Base-by-base conservation (phyloP, 1,284 basidiomycete genomes). In the Xerocomus alliaceus region DNA sequence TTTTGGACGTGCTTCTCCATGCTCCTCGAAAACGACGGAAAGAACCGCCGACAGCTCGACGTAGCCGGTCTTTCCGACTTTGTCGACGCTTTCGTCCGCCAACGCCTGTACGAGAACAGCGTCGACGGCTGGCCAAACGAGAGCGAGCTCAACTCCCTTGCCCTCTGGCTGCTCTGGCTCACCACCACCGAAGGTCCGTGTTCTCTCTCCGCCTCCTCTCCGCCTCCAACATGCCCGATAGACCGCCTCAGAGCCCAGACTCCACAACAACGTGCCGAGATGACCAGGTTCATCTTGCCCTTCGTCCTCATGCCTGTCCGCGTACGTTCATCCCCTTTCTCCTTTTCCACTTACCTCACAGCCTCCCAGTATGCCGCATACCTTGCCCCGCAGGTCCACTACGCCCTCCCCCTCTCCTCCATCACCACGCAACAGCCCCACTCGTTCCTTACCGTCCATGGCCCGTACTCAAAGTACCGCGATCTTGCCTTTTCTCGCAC, bases 21-120 rank as follows among this genome's bases (percentile, higher is more conserved):
- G 83, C 73, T 91, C 67, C 76, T 87, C 10, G 92, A 93, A 70
- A 89, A 91, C 78, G 88, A 94, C 72, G 91, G 89, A 34, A 85
- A 84, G 75, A 94, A 94, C 71, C 76, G 82, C 29, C 74, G 70
- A 5, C 89, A 90, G 71, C 81, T 93, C 52, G 78, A 83, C 54
- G 78, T 77, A 49, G 87, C 83, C 0, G 80, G 82, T 11, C 75
- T 87, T 9, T 77, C 80, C 41, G 63, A 65, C 13, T 84, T 85
- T 58, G 78, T 85, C n/a, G 78, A 83, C 54, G 41, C 63, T 0
- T 85, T 81, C 62, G 74, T 88, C 37, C 77, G 79, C 41, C 65
- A 68, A 26, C 77, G 80, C 12, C 74, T 89, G 26, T 82, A 82
- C 76, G 79, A 83, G 35, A 67, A 76, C 49, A 26, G 42, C 12